phyloP scores from a whole-genome alignment of 345 rosid genomes.

The Arabis hirsuta region DNA sequence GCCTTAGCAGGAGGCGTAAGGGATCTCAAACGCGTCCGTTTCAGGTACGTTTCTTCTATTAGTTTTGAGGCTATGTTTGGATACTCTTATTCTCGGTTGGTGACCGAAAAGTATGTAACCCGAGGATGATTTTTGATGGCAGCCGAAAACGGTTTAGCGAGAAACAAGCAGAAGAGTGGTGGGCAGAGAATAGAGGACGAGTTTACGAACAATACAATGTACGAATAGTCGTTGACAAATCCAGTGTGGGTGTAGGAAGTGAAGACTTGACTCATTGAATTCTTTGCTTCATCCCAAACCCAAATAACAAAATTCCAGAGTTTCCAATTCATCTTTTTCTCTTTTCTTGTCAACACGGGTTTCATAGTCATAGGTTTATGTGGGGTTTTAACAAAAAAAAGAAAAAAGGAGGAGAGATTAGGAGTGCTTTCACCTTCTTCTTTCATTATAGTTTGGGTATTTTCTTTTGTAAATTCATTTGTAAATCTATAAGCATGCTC shows the following conservation, averaged over 20 bases:
- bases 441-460: conserved; percentile 38
- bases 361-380: conserved; percentile 31
- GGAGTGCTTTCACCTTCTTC: conserved; percentile 28
- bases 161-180: conserved; percentile 97
- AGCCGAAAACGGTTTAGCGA: conserved; percentile 94
- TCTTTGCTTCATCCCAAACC: background rate
- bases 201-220: conserved; percentile 89
- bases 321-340: conserved; percentile 14
- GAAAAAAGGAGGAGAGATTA: conserved; percentile 9
- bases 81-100: background rate
- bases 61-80: background rate
- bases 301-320: conserved; percentile 8
- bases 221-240: conserved; percentile 69
- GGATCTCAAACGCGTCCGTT: conserved; percentile 99
- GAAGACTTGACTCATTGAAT: conserved; percentile 69
- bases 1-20: conserved; percentile 72
- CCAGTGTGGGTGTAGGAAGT: conserved; percentile 77
- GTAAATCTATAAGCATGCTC: conserved; percentile 37
- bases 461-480: conserved; percentile 37
- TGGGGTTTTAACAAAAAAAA: conserved; percentile 10
- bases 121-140: conserved; percentile 41
- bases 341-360: conserved; percentile 18
- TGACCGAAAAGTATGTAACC: background rate
- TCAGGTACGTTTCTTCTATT: conserved; percentile 60
- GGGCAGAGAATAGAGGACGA: conserved; percentile 91